Conservation (phyloP, 2,329 filamentous ascomycete genomes). For the Alternaria ethzedia region DNA sequence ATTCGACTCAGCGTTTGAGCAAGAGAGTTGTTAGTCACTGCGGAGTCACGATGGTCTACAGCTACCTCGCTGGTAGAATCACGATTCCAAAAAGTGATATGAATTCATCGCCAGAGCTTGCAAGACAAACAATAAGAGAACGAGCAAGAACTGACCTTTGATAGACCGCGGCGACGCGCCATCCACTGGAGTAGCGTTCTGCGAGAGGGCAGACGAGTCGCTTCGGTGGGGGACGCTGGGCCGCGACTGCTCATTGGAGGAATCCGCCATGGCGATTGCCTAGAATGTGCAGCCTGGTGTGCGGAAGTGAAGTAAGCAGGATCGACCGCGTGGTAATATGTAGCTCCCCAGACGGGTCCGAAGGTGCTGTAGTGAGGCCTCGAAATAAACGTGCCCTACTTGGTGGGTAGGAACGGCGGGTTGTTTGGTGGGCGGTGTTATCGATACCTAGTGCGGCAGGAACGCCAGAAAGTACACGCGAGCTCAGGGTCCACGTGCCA, state of each 20-base stretch:
- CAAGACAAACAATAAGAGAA: not conserved
- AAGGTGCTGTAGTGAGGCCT: conserved; percentile 3
- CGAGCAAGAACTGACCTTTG: conserved; percentile 39
- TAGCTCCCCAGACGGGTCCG: not conserved
- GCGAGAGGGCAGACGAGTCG: conserved; percentile 22
- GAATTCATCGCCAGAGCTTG: not conserved
- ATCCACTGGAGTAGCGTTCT: conserved; percentile 26
- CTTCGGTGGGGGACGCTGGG: conserved; percentile 25
- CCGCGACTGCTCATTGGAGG: conserved; percentile 33
- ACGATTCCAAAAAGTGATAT: not conserved
- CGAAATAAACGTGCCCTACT: conserved; percentile 21
- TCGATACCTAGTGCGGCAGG: conserved; percentile 11
- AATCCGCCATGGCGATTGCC: conserved; percentile 30
- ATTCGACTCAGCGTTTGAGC: not conserved
- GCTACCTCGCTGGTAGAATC: not conserved
- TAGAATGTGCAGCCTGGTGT: not conserved
- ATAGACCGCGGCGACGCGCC: conserved; percentile 39
- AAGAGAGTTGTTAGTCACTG: not conserved
- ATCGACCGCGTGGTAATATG: not conserved
- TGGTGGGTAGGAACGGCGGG: conserved; percentile 16
- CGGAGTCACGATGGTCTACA: not conserved
- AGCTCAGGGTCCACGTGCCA: conserved; percentile 40
- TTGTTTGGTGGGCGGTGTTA: conserved; percentile 19
- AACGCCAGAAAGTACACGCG: conserved; percentile 15
- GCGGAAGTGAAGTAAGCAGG: conserved; percentile 9